Conservation (phyloP, 2,329 filamentous ascomycete species). For the Fusarium acutatum region DNA sequence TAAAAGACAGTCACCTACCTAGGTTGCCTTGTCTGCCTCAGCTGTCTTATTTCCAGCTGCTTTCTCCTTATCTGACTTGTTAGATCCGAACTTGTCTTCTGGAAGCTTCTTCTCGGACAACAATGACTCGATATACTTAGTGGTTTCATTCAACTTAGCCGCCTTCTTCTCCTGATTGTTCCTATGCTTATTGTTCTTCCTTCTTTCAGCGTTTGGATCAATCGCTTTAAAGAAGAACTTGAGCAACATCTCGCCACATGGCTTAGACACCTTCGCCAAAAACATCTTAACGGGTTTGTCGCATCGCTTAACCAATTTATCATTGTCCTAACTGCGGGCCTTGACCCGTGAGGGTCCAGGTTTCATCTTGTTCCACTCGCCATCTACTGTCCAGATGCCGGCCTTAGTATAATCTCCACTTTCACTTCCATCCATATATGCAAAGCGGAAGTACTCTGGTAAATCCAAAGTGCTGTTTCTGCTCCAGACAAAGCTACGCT, state of each 20-base stretch:
- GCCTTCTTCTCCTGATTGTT: too few relatives aligned
- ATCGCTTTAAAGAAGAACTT: too few relatives aligned
- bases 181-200: too few relatives aligned
- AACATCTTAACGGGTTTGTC: too few relatives aligned
- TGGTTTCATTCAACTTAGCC: neutral
- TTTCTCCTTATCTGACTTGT: neutral
- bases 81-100: neutral
- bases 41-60: neutral
- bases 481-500: slow-evolving; percentile 66
- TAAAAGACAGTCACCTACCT: neutral
- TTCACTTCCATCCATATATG: slow-evolving; percentile 71
- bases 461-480: slow-evolving; percentile 55
- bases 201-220: too few relatives aligned
- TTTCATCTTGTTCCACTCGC: slow-evolving; percentile 73
- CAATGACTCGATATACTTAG: neutral
- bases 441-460: slow-evolving; percentile 82
- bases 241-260: too few relatives aligned
- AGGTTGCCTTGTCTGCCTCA: neutral
- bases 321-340: slow-evolving; percentile 37
- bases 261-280: too few relatives aligned
- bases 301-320: slow-evolving; percentile 33
- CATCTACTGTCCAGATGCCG: slow-evolving; percentile 71
- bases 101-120: neutral
- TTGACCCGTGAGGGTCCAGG: slow-evolving; percentile 64
- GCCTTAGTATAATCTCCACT: slow-evolving; percentile 79